phyloP scores from a whole-genome alignment of 2,329 filamentous ascomycete genomes.

The Gliomastix tumulicola region DNA sequence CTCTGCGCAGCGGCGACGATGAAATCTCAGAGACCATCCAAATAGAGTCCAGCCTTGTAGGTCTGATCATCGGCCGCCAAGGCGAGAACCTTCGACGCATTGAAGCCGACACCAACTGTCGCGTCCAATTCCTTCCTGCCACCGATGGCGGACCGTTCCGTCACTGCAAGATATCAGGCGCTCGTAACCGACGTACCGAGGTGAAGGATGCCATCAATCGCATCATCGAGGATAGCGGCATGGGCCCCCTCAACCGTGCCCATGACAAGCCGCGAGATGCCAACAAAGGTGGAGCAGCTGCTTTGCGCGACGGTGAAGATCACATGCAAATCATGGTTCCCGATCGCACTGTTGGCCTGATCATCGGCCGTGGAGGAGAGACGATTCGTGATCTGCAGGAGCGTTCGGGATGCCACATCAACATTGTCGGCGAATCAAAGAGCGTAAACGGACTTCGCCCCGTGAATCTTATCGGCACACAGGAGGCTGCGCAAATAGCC shows the following conservation, averaged over 20 bases:
- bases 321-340: conserved; percentile 92
- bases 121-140: conserved; percentile 82
- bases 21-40: conserved; percentile 76
- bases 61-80: conserved; percentile 83
- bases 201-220: conserved; percentile 79
- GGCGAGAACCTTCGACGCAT: conserved; percentile 85
- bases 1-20: conserved; percentile 43
- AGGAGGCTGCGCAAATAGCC: conserved; percentile 65
- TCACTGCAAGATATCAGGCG: conserved; percentile 80
- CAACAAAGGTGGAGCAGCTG: conserved; percentile 28
- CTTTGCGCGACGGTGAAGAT: conserved; percentile 72
- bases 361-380: conserved; percentile 89
- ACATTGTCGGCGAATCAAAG: conserved; percentile 90
- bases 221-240: conserved; percentile 73
- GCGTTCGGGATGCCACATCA: conserved; percentile 88
- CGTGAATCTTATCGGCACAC: conserved; percentile 81
- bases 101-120: conserved; percentile 72
- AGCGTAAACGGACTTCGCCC: conserved; percentile 84
- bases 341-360: conserved; percentile 84
- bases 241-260: conserved; percentile 39
- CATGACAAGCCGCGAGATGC: conserved; percentile 32
- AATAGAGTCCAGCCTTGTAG: conserved; percentile 81
- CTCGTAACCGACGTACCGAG: conserved; percentile 61
- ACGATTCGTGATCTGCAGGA: conserved; percentile 91
- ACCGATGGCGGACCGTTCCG: conserved; percentile 67